Evolutionary conservation across 2,329 filamentous ascomycete species (phyloP).

Genomic region (Botrytis sinoallii): DNA sequence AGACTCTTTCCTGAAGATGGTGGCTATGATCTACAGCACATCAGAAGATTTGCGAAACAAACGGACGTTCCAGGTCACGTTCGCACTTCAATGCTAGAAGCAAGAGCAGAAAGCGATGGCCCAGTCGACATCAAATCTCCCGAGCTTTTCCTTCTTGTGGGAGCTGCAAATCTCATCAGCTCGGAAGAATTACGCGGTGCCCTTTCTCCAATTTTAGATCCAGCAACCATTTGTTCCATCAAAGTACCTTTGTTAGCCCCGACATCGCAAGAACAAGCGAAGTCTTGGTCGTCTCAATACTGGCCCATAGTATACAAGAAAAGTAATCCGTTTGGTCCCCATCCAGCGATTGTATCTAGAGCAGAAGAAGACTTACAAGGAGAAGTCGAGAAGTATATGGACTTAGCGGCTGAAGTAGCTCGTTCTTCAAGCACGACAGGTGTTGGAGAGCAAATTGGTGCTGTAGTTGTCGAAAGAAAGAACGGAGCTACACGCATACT

Average conservation of each 20-base stretch:
- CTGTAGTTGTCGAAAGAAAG: constrained; percentile 64
- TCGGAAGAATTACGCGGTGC: constrained; percentile 50
- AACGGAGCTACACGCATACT: constrained; percentile 47
- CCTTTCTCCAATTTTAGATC: constrained; percentile 49
- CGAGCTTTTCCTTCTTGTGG: constrained; percentile 48
- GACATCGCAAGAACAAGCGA: constrained; percentile 71
- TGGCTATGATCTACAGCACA: constrained; percentile 64
- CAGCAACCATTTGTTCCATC: constrained; percentile 45
- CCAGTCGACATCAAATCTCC: constrained; percentile 47
- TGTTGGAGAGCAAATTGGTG: constrained; percentile 68
- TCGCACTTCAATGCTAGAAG: constrained; percentile 54
- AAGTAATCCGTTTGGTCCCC: constrained; percentile 81
- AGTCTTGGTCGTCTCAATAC: constrained; percentile 70
- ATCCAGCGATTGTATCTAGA: constrained; percentile 69
- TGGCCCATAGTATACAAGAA: constrained; percentile 86
- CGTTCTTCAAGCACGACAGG: constrained; percentile 54
- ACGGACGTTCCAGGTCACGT: constrained; percentile 63
- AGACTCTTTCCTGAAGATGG: constrained; percentile 56
- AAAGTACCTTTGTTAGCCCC: constrained; percentile 71
- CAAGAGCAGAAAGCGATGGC: constrained; percentile 42
- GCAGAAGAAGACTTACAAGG: constrained; percentile 66
- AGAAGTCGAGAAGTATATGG: constrained; percentile 65
- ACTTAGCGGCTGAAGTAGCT: constrained; percentile 63
- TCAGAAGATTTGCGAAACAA: constrained; percentile 73
- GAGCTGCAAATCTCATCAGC: constrained; percentile 49